Conservation (phyloP, 495 filamentous ascomycete genomes). For the Penicillium antarcticum region DNA sequence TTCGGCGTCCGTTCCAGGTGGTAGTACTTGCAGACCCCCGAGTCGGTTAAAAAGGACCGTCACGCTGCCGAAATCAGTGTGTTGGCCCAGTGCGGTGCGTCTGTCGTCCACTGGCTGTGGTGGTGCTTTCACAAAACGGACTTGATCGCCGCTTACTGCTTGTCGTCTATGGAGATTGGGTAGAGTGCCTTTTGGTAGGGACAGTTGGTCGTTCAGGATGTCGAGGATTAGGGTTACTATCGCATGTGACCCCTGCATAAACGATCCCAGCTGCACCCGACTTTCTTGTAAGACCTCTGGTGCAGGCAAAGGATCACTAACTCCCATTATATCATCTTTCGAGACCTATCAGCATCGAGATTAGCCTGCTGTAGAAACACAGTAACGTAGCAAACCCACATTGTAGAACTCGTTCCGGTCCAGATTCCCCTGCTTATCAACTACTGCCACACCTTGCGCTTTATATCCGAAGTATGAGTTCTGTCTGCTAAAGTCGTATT, state of each 20-base stretch:
- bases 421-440: slow-evolving; percentile 51
- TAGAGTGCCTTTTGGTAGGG: slow-evolving; percentile 47
- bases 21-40: slow-evolving; percentile 56
- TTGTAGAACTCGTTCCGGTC: slow-evolving; percentile 65
- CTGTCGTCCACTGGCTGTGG: slow-evolving; percentile 39
- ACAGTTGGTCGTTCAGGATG: slow-evolving; percentile 48
- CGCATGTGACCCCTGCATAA: slow-evolving; percentile 46
- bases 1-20: slow-evolving; percentile 41
- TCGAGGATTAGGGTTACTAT: slow-evolving; percentile 47
- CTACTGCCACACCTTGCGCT: slow-evolving; percentile 43
- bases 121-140: slow-evolving; percentile 52
- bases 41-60: slow-evolving; percentile 61
- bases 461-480: slow-evolving; percentile 56
- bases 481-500: slow-evolving; percentile 45
- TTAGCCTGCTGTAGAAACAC: neutral
- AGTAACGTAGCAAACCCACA: slow-evolving; percentile 25
- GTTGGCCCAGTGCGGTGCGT: slow-evolving; percentile 43
- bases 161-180: slow-evolving; percentile 47
- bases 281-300: slow-evolving; percentile 38
- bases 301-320: slow-evolving; percentile 42
- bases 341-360: slow-evolving; percentile 26
- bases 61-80: slow-evolving; percentile 53
- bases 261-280: slow-evolving; percentile 39
- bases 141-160: slow-evolving; percentile 52
- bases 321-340: slow-evolving; percentile 53